A percentile compares a stretch with the other conserved stretches of the same genome.
Evolutionary conservation across 2,329 filamentous ascomycete genomes (phyloP).

Genomic region (Thyridium curvatum): DNA sequence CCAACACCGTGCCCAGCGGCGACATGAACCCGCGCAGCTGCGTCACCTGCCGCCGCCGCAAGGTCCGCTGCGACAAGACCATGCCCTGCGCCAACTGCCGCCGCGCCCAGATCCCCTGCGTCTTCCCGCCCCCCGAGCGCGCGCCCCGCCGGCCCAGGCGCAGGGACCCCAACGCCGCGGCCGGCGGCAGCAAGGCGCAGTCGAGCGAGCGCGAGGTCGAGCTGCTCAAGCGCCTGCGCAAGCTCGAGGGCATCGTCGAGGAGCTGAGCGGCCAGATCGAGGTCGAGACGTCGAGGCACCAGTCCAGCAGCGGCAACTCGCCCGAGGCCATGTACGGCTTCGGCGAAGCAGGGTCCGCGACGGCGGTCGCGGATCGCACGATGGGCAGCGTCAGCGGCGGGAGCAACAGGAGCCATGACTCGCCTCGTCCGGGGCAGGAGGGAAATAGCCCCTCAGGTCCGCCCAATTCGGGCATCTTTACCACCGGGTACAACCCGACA

Average conservation of each 20-base stretch:
- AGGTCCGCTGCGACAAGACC: conserved; percentile 74
- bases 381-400: not conserved
- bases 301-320: conserved; percentile 25
- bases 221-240: conserved; percentile 64
- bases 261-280: conserved; percentile 61
- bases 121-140: conserved; percentile 69
- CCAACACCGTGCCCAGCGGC: conserved; percentile 13
- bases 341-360: conserved; percentile 13
- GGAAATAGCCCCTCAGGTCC: too few species aligned
- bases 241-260: conserved; percentile 71
- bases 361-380: conserved; percentile 1
- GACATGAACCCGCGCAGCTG: conserved; percentile 15
- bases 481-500: too few species aligned
- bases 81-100: conserved; percentile 72
- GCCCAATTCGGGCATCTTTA: too few species aligned
- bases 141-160: conserved; percentile 61
- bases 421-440: conserved; percentile 10
- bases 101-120: conserved; percentile 62
- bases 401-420: conserved; percentile 12
- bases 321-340: conserved; percentile 22
- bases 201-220: conserved; percentile 60
- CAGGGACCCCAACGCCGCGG: conserved; percentile 57
- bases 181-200: conserved; percentile 38
- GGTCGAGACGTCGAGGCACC: conserved; percentile 37
- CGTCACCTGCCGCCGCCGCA: conserved; percentile 23